Percentiles rank a stretch among this genome's conserved stretches.
Evolutionary conservation across 2,329 filamentous ascomycete species (phyloP).

Genomic region (Bipolaris victoriae): DNA sequence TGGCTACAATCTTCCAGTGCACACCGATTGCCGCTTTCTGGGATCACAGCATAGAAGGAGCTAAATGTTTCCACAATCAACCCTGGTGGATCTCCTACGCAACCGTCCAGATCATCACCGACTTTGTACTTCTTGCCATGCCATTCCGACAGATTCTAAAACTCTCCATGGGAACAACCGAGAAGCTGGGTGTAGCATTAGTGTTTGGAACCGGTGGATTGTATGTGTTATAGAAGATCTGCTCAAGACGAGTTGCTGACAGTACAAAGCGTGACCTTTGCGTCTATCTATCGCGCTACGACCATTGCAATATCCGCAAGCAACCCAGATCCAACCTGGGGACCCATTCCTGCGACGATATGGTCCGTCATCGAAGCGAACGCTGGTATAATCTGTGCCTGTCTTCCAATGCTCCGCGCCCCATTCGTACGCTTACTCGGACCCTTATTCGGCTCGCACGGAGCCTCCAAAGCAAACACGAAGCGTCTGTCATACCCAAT

Average conservation of each 20-base stretch:
- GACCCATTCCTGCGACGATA: conserved; percentile 30
- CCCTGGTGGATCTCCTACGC: conserved; percentile 37
- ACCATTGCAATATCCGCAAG: conserved; percentile 31
- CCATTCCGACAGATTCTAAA: conserved; percentile 26
- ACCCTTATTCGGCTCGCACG: conserved; percentile 22
- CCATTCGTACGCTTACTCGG: conserved; percentile 32
- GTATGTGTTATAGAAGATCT: conserved; percentile 12
- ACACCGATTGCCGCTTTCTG: conserved; percentile 40
- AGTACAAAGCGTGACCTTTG: conserved; percentile 27
- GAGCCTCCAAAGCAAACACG: conserved; percentile 9
- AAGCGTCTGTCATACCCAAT: conserved; percentile 22
- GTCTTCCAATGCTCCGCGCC: conserved; percentile 32
- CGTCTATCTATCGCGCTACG: conserved; percentile 34
- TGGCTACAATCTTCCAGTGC: conserved; percentile 45
- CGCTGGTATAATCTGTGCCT: conserved; percentile 32
- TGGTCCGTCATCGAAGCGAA: conserved; percentile 37
- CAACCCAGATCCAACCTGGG: conserved; percentile 32
- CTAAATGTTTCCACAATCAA: conserved; percentile 40
- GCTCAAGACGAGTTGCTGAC: conserved; percentile 8
- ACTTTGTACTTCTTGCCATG: conserved; percentile 29
- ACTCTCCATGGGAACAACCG: conserved; percentile 27
- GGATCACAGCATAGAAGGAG: conserved; percentile 35
- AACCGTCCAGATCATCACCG: conserved; percentile 27
- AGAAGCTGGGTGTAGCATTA: conserved; percentile 30
- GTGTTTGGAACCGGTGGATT: conserved; percentile 34